These are phyloP conservation scores for Helianthus annuus DNA, from an alignment of 129 eudicot genomes.

Conservation along the genomic window DNA sequence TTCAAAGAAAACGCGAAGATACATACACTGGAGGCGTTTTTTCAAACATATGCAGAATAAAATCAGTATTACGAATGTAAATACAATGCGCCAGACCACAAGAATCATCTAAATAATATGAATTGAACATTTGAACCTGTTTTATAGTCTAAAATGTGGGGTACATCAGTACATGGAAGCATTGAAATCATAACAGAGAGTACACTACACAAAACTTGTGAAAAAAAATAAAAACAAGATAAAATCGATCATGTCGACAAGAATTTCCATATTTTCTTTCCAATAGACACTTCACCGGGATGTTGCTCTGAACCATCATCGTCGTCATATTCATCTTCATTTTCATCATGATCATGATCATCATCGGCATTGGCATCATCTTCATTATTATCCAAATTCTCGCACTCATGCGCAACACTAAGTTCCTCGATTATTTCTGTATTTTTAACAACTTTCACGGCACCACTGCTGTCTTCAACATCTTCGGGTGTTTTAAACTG, in stretches of 20 bases:
- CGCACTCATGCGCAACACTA: constrained; percentile 38
- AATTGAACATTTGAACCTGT: neutral
- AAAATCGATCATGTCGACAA: constrained; percentile 61
- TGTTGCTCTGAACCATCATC: constrained; percentile 39
- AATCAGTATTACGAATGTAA: neutral
- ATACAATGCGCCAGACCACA: constrained; percentile 1
- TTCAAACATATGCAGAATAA: neutral
- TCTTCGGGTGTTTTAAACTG: constrained; percentile 48
- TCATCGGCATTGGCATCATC: constrained; percentile 27
- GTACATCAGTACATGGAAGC: neutral
- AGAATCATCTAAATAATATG: constrained; percentile 25
- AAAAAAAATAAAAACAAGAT: neutral
- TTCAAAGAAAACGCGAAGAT: neutral
- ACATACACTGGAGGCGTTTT: neutral
- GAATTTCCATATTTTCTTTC: constrained; percentile 78
- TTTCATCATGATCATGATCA: constrained; percentile 16
- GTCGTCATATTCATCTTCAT: constrained; percentile 24
- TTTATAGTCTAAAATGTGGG: constrained; percentile 17
- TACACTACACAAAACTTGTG: constrained; percentile 3
- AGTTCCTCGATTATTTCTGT: constrained; percentile 47
- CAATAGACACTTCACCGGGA: constrained; percentile 67
- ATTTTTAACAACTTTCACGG: constrained; percentile 30
- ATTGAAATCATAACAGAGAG: neutral
- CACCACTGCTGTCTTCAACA: constrained; percentile 35
- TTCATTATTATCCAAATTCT: constrained; percentile 30